A percentile compares a stretch with the other conserved stretches of the same genome.
Conservation (phyloP, 2,329 filamentous ascomycete genomes). For the Curvularia sp. region DNA sequence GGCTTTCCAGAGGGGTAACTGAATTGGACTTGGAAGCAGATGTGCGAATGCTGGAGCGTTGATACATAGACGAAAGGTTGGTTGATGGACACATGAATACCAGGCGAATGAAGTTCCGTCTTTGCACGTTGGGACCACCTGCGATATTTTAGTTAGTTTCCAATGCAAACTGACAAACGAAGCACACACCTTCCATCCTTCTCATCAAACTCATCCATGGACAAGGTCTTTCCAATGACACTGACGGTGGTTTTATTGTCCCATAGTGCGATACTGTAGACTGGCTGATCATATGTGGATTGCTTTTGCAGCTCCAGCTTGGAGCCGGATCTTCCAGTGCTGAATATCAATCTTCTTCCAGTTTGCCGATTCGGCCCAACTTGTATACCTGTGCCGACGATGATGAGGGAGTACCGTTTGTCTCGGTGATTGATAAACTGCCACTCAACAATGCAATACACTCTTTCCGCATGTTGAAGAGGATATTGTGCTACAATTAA, state of each 20-base stretch:
- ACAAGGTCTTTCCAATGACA: constrained; percentile 35
- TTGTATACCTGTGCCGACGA: constrained; percentile 60
- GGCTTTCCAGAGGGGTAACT: constrained; percentile 1
- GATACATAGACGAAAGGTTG: constrained; percentile 60
- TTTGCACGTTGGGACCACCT: constrained; percentile 53
- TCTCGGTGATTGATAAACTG: constrained; percentile 60
- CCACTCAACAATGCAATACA: constrained; percentile 71
- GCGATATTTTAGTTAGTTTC: background rate
- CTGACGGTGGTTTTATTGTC: constrained; percentile 35
- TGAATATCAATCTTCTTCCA: constrained; percentile 43
- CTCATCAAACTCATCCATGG: constrained; percentile 40
- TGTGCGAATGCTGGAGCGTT: constrained; percentile 61
- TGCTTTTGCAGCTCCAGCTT: constrained; percentile 59
- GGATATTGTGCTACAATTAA: constrained; percentile 60
- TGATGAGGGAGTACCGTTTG: constrained; percentile 67
- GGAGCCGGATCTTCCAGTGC: constrained; percentile 48
- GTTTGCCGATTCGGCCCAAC: constrained; percentile 25
- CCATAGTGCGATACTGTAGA: constrained; percentile 43
- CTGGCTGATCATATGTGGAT: constrained; percentile 38
- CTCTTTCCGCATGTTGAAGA: constrained; percentile 64
- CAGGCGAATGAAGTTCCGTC: constrained; percentile 56
- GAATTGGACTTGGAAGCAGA: constrained; percentile 52
- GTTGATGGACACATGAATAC: constrained; percentile 58
- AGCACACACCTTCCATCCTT: constrained; percentile 28
- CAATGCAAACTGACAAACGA: background rate